These are phyloP conservation scores for Leishmania mexicana DNA, from an alignment of 208 protist species.

Conservation along the genomic window DNA sequence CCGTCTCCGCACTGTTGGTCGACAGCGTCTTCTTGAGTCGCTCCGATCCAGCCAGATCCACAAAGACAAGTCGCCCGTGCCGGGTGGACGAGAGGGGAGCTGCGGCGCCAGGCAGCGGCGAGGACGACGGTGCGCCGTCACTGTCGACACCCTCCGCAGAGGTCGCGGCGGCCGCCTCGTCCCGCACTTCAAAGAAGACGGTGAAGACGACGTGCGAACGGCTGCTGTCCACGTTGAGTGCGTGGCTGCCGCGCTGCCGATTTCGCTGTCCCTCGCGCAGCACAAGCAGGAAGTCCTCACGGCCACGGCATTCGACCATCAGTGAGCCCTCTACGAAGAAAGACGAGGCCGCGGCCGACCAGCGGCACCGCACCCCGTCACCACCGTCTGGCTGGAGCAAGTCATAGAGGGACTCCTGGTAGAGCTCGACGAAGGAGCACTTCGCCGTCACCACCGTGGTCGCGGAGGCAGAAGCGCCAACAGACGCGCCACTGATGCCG, in stretches of 20 bases:
- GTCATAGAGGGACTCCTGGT: conserved; percentile 88
- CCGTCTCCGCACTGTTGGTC: conserved; percentile 63
- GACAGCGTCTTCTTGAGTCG: conserved; percentile 85
- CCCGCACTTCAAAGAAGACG: conserved; percentile 57
- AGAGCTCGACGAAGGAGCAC: conserved; percentile 87
- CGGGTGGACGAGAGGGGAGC: conserved; percentile 8
- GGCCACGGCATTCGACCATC: conserved; percentile 72
- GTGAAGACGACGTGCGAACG: conserved; percentile 94
- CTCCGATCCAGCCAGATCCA: conserved; percentile 95
- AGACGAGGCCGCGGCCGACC: conserved; percentile 56
- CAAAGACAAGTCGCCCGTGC: conserved; percentile 88
- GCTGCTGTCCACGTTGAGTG: conserved; percentile 89
- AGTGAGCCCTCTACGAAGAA: conserved; percentile 90
- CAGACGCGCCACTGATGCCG: neutral
- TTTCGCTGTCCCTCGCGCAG: conserved; percentile 83
- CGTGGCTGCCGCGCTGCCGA: conserved; percentile 71
- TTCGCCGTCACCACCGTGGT: conserved; percentile 26
- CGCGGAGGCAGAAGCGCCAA: neutral
- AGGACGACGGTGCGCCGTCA: neutral
- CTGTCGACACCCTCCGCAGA: neutral
- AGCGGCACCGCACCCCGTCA: conserved; percentile 68
- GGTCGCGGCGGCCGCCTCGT: conserved; percentile 5
- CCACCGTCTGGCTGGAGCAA: conserved; percentile 60
- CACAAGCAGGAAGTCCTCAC: conserved; percentile 81
- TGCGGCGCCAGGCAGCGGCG: neutral